Evolutionary conservation across 2,329 filamentous ascomycete species (phyloP), one percentile per base, ranked within the genome.

Genomic region (Pseudopyricularia cyperi): DNA sequence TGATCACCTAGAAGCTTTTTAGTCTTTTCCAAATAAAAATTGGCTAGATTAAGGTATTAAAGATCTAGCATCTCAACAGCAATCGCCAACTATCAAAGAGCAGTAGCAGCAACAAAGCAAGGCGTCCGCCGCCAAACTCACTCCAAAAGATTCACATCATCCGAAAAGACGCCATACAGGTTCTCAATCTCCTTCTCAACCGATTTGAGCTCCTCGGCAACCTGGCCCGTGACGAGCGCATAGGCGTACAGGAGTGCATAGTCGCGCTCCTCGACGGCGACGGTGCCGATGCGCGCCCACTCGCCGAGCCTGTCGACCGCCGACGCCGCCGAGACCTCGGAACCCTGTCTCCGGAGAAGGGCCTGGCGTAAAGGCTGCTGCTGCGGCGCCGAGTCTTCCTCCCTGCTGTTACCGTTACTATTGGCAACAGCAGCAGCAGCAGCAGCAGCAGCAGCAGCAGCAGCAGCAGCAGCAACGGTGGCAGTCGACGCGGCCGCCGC

Each of bases 241-340:
- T 95, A 98, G 17, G 91, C 90, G 68, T 97, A 98, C 44, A 97
- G 68, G 58, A 97, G 71, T 56, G 91, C 89, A 65, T 93, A 97
- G 63, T 98, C 93, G 56, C 80, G 79, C 64, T 90, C 86, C 56
- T 81, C 82, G 1, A 82, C 73, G 15, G 65, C 61, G 14, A 71
- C 63, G 30, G 66, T 58, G 14, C 42, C 48, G 2, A 44, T 51
- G 34, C 44, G 44, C 37, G 39, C 50, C 50, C 50, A 51, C 17
- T 46, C 37, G 11, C 50, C 50, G 11, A 51, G 39, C 39, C 28
- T 46, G 17, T 51, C 37, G 17, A 51, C 17, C 7, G 26, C 34
- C 15, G 35, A 51, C 19, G 39, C 50, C 17, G 26, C 26, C 3
- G 50, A 44, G 5, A 30, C 9, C 9, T 30, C 28, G 8, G 28